Evolutionary conservation across 2,329 filamentous ascomycete species (phyloP), one percentile per base, ranked within the genome.

Genomic region (Phialocephala subalpina): DNA sequence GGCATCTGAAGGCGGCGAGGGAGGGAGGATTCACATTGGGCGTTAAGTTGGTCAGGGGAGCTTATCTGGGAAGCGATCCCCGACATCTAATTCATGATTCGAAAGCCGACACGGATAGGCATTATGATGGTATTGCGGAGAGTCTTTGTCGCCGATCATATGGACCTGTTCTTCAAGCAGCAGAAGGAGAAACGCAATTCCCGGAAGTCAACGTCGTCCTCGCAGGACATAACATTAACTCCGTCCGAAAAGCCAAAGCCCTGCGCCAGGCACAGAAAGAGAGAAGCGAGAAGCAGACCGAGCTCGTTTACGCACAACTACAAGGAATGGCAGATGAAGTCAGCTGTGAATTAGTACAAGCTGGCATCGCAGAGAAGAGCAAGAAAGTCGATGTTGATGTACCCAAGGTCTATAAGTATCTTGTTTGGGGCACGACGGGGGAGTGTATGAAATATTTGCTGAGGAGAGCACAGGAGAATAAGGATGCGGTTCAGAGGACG

Each of bases 281-380:
- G 7, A 67, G 64, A 2, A 78, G 80, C 12, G 76, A 79, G 58
- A 73, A 77, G 42, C 76, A 77, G 25, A 78, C 78, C 1, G 82
- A 85, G 52, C 77, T 86, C 1, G 81, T 83, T 0, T 94, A 93
- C 77, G 92, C 92, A 2, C 94, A 97, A 80, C 86, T 97, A 0
- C 92, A 95, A 81, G 94, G 95, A 47, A 98, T 98, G 95, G 95
- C 95, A 1, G 95, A 98, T 73, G 94, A 97, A 76, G 89, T 98
- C 60, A 93, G 90, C 77, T 90, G 87, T 75, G 86, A 88, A 76
- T 79, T 90, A 1, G 73, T 77, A 0, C 69, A 69, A 49, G 57
- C 65, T 1, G 60, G 53, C 1, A 8, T 49, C 0, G 52, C 29
- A 0, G 36, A 84, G 68, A 66, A 55, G 12, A 62, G 56, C 18